These are phyloP conservation scores for Microthyrium microscopicum DNA, from an alignment of 2,329 filamentous ascomycete species.

Conservation along the genomic window DNA sequence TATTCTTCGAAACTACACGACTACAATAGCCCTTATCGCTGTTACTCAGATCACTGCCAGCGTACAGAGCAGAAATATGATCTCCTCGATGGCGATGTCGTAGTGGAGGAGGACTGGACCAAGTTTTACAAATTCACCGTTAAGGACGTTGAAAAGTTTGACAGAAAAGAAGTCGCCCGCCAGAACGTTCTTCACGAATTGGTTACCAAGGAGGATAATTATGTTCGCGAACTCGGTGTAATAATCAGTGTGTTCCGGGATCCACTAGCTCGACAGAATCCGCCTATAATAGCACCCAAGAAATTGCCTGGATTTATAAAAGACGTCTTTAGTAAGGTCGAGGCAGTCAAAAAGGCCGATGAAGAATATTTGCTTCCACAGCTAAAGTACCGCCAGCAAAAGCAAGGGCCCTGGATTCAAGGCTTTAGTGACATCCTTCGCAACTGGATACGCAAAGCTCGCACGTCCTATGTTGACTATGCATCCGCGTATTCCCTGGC, in stretches of 20 bases:
- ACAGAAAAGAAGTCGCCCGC: slow-evolving; percentile 77
- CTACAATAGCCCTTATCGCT: slow-evolving; percentile 52
- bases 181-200: slow-evolving; percentile 95
- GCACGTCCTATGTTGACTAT: slow-evolving; percentile 77
- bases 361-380: slow-evolving; percentile 85
- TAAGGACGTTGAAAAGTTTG: slow-evolving; percentile 51
- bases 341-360: slow-evolving; percentile 77
- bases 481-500: slow-evolving; percentile 76
- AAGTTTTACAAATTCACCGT: slow-evolving; percentile 75
- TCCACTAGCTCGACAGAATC: slow-evolving; percentile 53
- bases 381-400: slow-evolving; percentile 89
- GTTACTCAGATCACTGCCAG: slow-evolving; percentile 89
- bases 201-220: slow-evolving; percentile 80
- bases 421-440: slow-evolving; percentile 96
- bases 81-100: slow-evolving; percentile 53
- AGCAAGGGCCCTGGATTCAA: slow-evolving; percentile 85
- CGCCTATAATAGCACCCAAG: slow-evolving; percentile 64
- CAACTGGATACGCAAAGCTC: slow-evolving; percentile 95
- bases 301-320: slow-evolving; percentile 64
- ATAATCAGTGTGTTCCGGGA: slow-evolving; percentile 75
- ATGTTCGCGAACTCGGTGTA: slow-evolving; percentile 78
- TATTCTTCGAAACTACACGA: slow-evolving; percentile 73
- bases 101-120: slow-evolving; percentile 62
- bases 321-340: slow-evolving; percentile 81
- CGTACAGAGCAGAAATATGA: slow-evolving; percentile 91